A percentile compares a stretch with the other conserved stretches of the same genome.
Evolutionary conservation across 495 filamentous ascomycete genomes (phyloP).

Genomic region (Patellaria atrata): DNA sequence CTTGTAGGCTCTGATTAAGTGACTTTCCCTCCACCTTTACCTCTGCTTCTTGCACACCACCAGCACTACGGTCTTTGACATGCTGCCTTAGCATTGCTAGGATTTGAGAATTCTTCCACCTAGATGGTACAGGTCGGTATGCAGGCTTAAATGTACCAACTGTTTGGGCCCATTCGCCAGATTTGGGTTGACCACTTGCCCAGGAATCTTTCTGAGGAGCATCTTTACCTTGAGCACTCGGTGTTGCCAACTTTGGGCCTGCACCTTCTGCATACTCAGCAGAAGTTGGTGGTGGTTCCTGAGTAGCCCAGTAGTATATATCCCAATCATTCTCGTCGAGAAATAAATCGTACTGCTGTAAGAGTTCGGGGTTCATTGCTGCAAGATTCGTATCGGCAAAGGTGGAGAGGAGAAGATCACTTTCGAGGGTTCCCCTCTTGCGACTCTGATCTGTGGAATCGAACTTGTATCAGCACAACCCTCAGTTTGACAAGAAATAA

Average conservation of each 20-base stretch:
- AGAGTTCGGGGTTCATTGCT: conserved; percentile 55
- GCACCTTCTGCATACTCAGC: conserved; percentile 26
- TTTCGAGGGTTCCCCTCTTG: conserved; percentile 91
- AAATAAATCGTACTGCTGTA: conserved; percentile 80
- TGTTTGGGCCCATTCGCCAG: conserved; percentile 93
- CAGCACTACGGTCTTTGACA: conserved; percentile 38
- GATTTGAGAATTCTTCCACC: conserved; percentile 75
- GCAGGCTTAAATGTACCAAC: conserved; percentile 87
- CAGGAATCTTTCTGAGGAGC: conserved; percentile 23
- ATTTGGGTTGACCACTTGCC: conserved; percentile 14
- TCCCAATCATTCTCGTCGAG: conserved; percentile 99
- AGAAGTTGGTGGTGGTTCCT: conserved; percentile 47
- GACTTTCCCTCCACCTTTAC: conserved; percentile 13
- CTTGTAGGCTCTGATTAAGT: conserved; percentile 8
- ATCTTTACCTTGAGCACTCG: conserved; percentile 27
- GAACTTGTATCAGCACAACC: conserved; percentile 5
- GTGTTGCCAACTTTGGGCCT: conserved; percentile 19
- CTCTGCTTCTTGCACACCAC: conserved; percentile 20
- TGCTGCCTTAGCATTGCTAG: conserved; percentile 63
- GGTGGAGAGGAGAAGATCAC: conserved; percentile 88
- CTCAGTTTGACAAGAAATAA: neutral
- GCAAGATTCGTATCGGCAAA: conserved; percentile 71
- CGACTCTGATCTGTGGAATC: conserved; percentile 68
- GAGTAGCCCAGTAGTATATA: conserved; percentile 99
- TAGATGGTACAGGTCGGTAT: conserved; percentile 71